These are phyloP conservation scores for Xylaria intraflava DNA, from an alignment of 495 filamentous ascomycete species.

Conservation along the genomic window DNA sequence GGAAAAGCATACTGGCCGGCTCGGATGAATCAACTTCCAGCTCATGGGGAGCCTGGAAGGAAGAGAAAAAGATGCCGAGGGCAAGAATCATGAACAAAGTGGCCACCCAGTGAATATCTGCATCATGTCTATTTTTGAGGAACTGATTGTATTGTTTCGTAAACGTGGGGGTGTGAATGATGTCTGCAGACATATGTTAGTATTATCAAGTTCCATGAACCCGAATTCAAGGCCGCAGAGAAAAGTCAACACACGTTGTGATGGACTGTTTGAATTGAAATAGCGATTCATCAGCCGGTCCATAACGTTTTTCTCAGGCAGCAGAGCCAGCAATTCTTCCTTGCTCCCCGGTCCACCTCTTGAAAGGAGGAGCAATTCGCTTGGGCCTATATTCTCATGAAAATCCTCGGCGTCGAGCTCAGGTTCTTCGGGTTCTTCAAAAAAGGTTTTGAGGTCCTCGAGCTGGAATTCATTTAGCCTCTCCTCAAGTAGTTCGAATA, in stretches of 20 bases:
- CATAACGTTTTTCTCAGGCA: conserved; percentile 34
- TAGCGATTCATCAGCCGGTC: conserved; percentile 42
- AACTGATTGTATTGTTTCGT: conserved; percentile 44
- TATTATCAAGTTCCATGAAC: not conserved
- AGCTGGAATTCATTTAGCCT: conserved; percentile 21
- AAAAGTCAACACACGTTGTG: conserved; percentile 27
- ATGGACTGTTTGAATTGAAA: conserved; percentile 43
- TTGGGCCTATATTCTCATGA: conserved; percentile 22
- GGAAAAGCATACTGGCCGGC: conserved; percentile 14
- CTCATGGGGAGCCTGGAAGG: conserved; percentile 34
- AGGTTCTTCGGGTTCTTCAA: conserved; percentile 33
- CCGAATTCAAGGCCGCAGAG: not conserved
- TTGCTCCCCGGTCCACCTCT: conserved; percentile 23
- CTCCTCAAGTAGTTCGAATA: not conserved
- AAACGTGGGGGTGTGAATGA: conserved; percentile 42
- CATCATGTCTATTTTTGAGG: conserved; percentile 32
- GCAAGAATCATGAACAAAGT: conserved; percentile 38
- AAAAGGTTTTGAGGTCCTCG: conserved; percentile 40
- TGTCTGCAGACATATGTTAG: conserved; percentile 24
- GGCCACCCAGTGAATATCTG: conserved; percentile 39
- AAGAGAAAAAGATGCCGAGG: conserved; percentile 35
- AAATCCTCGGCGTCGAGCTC: conserved; percentile 22
- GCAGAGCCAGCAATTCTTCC: conserved; percentile 31
- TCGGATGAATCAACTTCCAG: conserved; percentile 25
- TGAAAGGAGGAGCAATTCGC: conserved; percentile 28